Base-by-base conservation (phyloP, 805 yeast genomes). In the Teunomyces tritomae region DNA sequence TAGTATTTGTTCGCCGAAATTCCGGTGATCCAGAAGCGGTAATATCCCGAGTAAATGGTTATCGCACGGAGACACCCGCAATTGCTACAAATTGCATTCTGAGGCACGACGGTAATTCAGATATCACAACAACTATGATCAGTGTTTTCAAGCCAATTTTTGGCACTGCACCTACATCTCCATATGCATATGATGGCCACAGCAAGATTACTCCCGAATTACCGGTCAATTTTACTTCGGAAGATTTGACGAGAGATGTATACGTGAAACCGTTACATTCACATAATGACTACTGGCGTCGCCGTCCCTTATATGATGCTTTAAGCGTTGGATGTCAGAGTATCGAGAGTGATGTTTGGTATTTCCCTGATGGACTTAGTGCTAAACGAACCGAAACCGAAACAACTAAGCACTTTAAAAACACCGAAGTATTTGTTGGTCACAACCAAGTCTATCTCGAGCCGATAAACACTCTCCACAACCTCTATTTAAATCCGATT, bases 231-330 rank as follows among this genome's bases (percentile, higher is more conserved):
- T 52, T 57, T 39, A 47, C 57, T 46, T 30, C 59, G 20, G 71
- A 71, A 49, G 47, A 56, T 13, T 52, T 67, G 32, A 70, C 68
- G 9, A 52, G 70, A 44, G 73, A 73, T 37, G 71, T 74, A 2
- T 60, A 68, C 37, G 62, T 69, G 45, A 74, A 71, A 47, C 71
- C 72, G 5, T 68, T 83, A 20, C 89, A 84, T 58, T 81, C 87
- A 0, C 89, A 84, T 58, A 84, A 84, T 57, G 89, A 84, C 59
- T 85, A 84, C 61, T 81, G 86, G 85, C 66, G 89, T 56, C 49
- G 58, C 3, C 56, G 67, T 4, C 89, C 89, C 0, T 66, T 84
- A 3, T 71, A 78, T 44, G 84, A 83, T 49, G 89, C 88, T 0
- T 59, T 79, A 30, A 62, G 70, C 14, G 59, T 74, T 9, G 90